Percentiles rank a stretch among this genome's conserved stretches.
These are phyloP conservation scores for Ligustrum vulgare DNA, from an alignment of 257 asterid species.

Conservation along the genomic window DNA sequence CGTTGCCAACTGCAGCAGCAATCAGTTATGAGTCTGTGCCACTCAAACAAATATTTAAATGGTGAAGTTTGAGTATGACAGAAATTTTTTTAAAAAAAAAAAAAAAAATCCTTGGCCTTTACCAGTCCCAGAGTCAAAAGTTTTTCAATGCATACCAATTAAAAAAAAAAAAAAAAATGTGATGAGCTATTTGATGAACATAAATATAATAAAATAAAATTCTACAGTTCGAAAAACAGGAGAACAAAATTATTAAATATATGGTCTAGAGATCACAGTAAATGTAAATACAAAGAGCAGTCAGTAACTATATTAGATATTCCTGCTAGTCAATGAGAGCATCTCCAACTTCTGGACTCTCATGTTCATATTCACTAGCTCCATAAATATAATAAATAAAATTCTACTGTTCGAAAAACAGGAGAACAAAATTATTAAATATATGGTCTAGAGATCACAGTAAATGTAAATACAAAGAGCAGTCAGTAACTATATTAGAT, in stretches of 20 bases:
- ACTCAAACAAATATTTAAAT: constrained; percentile 1
- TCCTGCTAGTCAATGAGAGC: background rate
- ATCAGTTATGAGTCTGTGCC: constrained; percentile 17
- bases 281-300: background rate
- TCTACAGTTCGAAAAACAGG: background rate
- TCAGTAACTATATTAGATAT: background rate
- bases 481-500: background rate
- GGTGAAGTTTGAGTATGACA: background rate
- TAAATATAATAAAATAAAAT: background rate
- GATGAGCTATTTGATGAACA: background rate
- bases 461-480: background rate
- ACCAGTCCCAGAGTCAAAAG: background rate
- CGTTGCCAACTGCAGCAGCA: constrained; percentile 42
- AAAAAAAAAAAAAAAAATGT: background rate
- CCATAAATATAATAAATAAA: too few relatives aligned
- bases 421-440: background rate
- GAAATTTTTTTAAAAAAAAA: constrained; percentile 5
- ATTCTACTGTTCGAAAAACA: background rate
- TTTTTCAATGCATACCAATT: background rate
- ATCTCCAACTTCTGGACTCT: background rate
- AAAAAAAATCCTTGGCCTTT: background rate
- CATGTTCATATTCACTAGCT: too few relatives aligned
- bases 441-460: background rate
- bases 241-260: background rate
- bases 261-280: background rate